A percentile compares a stretch with the other conserved stretches of the same genome.
These are phyloP conservation scores for Backusella tarrabulga DNA, from an alignment of 192 early-diverging fungal genomes.

Conservation along the genomic window DNA sequence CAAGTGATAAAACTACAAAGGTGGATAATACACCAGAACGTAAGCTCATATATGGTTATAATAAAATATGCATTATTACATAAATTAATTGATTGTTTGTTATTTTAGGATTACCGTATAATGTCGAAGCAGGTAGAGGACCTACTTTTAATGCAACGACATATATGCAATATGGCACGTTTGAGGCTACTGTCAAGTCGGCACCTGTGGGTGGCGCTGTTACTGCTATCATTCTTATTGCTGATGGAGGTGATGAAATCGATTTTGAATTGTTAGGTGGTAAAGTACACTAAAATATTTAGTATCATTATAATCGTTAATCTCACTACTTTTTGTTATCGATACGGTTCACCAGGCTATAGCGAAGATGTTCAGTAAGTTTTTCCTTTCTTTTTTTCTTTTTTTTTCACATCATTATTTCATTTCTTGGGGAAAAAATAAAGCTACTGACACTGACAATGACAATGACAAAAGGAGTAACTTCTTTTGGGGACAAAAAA, in stretches of 20 bases:
- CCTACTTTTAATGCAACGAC: constrained; percentile 16
- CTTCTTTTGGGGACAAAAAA: constrained; percentile 22
- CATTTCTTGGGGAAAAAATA: not conserved
- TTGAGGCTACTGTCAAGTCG: constrained; percentile 41
- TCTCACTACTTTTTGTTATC: not conserved
- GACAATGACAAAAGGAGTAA: constrained; percentile 12
- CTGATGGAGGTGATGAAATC: constrained; percentile 48
- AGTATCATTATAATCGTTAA: not conserved
- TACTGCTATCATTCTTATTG: constrained; percentile 38
- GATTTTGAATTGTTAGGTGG: constrained; percentile 50
- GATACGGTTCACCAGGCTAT: not conserved
- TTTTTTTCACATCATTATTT: not conserved
- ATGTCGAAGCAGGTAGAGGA: constrained; percentile 7
- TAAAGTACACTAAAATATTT: not conserved
- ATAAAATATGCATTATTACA: not conserved
- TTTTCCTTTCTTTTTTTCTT: not conserved
- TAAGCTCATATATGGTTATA: not conserved
- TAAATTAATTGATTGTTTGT: not conserved
- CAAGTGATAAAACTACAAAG: not conserved
- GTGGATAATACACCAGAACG: not conserved
- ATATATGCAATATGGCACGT: constrained; percentile 41
- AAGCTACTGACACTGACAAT: not conserved
- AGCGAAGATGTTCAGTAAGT: constrained; percentile 2
- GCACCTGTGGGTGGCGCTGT: constrained; percentile 34
- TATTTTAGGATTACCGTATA: constrained; percentile 11